A percentile compares a stretch with the other conserved stretches of the same genome.
These are phyloP conservation scores for Schoenoplectus triqueter DNA, from an alignment of 202 grass and related monocot genomes.

Conservation along the genomic window DNA sequence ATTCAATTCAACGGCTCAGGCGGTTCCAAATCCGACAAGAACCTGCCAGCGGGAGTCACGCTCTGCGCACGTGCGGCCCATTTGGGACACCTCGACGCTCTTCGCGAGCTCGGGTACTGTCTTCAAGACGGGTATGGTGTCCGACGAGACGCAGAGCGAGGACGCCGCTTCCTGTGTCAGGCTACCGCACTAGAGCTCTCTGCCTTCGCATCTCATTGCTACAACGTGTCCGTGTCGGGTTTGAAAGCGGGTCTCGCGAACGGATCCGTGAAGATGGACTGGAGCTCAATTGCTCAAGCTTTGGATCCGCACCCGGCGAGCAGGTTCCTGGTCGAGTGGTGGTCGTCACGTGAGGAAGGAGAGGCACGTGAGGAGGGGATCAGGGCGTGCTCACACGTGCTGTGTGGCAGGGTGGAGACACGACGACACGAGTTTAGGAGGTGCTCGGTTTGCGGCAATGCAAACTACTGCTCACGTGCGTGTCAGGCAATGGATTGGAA, in stretches of 20 bases:
- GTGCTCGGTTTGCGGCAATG: constrained; percentile 86
- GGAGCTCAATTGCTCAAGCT: constrained; percentile 57
- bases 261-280: constrained; percentile 49
- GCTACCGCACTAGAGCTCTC: constrained; percentile 73
- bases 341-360: constrained; percentile 13
- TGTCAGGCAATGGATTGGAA: constrained; percentile 98
- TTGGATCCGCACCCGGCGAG: constrained; percentile 67
- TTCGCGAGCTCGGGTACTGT: constrained; percentile 94
- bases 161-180: constrained; percentile 65
- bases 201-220: neutral
- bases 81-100: constrained; percentile 79
- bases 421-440: constrained; percentile 94
- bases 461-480: constrained; percentile 97
- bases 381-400: constrained; percentile 66
- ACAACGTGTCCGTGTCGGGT: constrained; percentile 3
- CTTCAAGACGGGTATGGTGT: constrained; percentile 97
- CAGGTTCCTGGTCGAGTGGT: constrained; percentile 84
- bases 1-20: constrained; percentile 96
- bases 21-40: constrained; percentile 69
- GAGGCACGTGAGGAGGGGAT: constrained; percentile 39
- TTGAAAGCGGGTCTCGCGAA: neutral
- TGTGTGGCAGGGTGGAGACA: constrained; percentile 76
- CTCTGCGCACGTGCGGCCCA: constrained; percentile 74
- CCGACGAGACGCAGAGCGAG: constrained; percentile 58
- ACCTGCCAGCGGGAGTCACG: constrained; percentile 70